Base-by-base conservation (phyloP, 1,139 yeast species). In the Kazachstania sp. region DNA sequence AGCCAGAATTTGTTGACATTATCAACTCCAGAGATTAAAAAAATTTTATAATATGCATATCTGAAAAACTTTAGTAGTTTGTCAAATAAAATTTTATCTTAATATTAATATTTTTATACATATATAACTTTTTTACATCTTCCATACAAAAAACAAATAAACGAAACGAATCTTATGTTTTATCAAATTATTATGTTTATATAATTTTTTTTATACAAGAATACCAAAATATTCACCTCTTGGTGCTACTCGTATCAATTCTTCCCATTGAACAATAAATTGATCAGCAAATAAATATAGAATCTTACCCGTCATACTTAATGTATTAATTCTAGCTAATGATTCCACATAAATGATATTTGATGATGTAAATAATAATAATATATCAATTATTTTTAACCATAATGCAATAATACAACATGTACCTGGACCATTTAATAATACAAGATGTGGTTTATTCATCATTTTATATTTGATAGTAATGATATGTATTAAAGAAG, bases 1-100 rank as follows among this genome's bases (percentile, higher is more conserved):
- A 92, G 79, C 96, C 98, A 57, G 98, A 92, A 76, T 92, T 92
- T 68, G 81, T 87, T 66, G 94, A 87, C 74, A 92, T 92, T 66
- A 77, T 92, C 79, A 92, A 84, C 76, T 86, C 95, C 51, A 85
- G 95, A 82, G 73, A 75, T 68, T 87, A 82, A 72, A 44, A 50
- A 45, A 35, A 38, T 23, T 42, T n/a, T 29, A 42, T 43, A 37
- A 7, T 23, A 23, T 23, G 28, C 28, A 23, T 23, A 23, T 7
- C 8, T 31, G 42, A 19, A 30, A 39, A 19, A 8, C 2, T 15
- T 18, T 34, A 3, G 6, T 23, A 9, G n/a, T 34, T 13, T n/a
- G 8, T n/a, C n/a, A 5, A 34, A n/a, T n/a, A 34, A 34, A n/a
- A n/a, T n/a, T n/a, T n/a, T 34, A n/a, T 34, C 37, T n/a, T 15